Percentiles rank a stretch among this genome's conserved stretches.
Conservation (phyloP, 2,329 filamentous ascomycete genomes). For the Fusarium sulawesiense region DNA sequence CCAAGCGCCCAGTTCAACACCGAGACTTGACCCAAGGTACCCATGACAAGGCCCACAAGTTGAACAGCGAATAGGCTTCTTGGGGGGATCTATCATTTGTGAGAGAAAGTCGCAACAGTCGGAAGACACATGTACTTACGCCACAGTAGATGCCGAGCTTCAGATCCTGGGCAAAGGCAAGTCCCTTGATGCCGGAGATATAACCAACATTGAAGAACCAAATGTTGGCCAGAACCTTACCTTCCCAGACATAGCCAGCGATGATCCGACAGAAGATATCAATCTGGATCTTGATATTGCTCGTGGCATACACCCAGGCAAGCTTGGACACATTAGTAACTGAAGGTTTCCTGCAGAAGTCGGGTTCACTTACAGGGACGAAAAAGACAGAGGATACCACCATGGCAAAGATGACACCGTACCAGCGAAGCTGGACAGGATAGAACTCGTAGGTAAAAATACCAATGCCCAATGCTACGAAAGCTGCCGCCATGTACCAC, state of each 20-base stretch:
- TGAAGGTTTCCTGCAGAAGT: accelerated
- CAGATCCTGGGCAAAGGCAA: slow-evolving; percentile 57
- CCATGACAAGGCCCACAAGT: slow-evolving; percentile 56
- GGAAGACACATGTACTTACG: slow-evolving; percentile 11
- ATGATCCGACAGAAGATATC: slow-evolving; percentile 59
- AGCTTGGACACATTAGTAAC: slow-evolving; percentile 30
- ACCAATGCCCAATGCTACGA: slow-evolving; percentile 42
- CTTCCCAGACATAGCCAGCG: slow-evolving; percentile 58
- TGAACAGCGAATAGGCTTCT: slow-evolving; percentile 58
- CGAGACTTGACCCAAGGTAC: slow-evolving; percentile 58
- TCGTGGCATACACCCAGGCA: slow-evolving; percentile 53
- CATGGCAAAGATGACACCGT: slow-evolving; percentile 48
- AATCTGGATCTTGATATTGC: slow-evolving; percentile 58
- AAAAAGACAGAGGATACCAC: slow-evolving; percentile 47
- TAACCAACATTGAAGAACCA: slow-evolving; percentile 55
- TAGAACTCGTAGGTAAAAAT: slow-evolving; percentile 49
- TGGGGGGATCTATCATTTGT: slow-evolving; percentile 53
- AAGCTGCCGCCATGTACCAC: slow-evolving; percentile 42
- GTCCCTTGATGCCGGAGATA: slow-evolving; percentile 56
- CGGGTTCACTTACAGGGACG: slow-evolving; percentile 39
- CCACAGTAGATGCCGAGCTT: slow-evolving; percentile 59
- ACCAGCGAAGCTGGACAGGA: slow-evolving; percentile 49
- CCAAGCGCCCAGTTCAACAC: slow-evolving; percentile 52
- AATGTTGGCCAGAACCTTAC: slow-evolving; percentile 55
- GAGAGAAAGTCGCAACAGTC: neutral